Conservation (phyloP, 331 rosid genomes). For the Ulmus americana region DNA sequence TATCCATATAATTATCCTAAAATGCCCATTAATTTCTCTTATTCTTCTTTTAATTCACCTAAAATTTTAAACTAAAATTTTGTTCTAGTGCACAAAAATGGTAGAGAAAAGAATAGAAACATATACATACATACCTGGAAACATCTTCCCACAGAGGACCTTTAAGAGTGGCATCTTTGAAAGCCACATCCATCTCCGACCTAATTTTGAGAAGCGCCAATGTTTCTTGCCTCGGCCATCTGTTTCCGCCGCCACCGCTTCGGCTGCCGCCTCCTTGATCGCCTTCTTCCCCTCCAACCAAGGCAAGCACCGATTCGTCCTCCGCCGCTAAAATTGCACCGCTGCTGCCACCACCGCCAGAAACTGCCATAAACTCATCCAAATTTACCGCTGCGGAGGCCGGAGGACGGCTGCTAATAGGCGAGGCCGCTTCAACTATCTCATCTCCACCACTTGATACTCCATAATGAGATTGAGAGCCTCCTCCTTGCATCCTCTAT, state of each 20-base stretch:
- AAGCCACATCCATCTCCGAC: conserved; percentile 44
- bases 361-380: conserved; percentile 36
- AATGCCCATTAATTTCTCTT: too few species aligned
- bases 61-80: background rate
- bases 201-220: conserved; percentile 39
- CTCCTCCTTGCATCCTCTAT: conserved; percentile 14
- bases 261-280: conserved; percentile 10
- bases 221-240: conserved; percentile 53
- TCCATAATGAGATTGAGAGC: conserved; percentile 18
- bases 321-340: background rate
- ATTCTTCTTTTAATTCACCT: background rate
- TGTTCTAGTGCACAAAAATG: background rate
- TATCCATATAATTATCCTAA: background rate
- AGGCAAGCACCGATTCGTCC: conserved; percentile 14
- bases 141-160: conserved; percentile 51
- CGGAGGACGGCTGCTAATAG: conserved; percentile 47
- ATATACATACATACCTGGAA: conserved; percentile 29
- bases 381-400: conserved; percentile 29
- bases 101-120: background rate
- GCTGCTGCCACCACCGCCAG: conserved; percentile 12
- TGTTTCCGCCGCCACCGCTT: conserved; percentile 27
- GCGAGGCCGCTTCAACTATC: conserved; percentile 45
- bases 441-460: background rate
- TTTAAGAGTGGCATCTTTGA: conserved; percentile 45
- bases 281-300: conserved; percentile 2